These are phyloP conservation scores for Tetraselmis chui DNA, from an alignment of 139 green algal genomes.

Conservation along the genomic window DNA sequence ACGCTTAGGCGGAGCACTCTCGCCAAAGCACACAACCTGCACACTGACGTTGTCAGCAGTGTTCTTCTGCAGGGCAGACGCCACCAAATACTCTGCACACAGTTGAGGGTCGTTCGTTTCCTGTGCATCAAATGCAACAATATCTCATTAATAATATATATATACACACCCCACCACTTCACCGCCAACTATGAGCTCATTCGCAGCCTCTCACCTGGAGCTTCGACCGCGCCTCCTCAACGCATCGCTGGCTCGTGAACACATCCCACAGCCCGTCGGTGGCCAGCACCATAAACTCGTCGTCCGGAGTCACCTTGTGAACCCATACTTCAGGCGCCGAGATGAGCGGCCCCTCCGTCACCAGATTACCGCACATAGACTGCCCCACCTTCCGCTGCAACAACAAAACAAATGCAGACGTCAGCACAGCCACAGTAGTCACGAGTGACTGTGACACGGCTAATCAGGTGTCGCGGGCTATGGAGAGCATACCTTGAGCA, in stretches of 20 bases:
- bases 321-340: constrained; percentile 20
- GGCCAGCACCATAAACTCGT: constrained; percentile 37
- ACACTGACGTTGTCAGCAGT: neutral
- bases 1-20: neutral
- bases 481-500: neutral
- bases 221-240: constrained; percentile 1
- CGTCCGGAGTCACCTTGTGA: constrained; percentile 15
- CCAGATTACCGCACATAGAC: neutral
- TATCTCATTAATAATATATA: no score
- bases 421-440: neutral
- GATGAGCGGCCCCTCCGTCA: constrained; percentile 4
- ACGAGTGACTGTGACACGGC: no score
- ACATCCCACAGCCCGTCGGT: constrained; percentile 24
- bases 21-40: neutral
- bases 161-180: no score
- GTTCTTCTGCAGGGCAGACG: neutral
- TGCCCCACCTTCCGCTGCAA: neutral
- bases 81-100: constrained; percentile 25
- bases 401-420: neutral
- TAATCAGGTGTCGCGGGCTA: no score
- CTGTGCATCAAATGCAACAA: neutral
- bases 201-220: no score
- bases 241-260: constrained; percentile 1
- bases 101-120: constrained; percentile 23
- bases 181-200: no score